These are phyloP conservation scores for Chlamydomonas sp. DNA, from an alignment of 139 green algal genomes.

Conservation along the genomic window DNA sequence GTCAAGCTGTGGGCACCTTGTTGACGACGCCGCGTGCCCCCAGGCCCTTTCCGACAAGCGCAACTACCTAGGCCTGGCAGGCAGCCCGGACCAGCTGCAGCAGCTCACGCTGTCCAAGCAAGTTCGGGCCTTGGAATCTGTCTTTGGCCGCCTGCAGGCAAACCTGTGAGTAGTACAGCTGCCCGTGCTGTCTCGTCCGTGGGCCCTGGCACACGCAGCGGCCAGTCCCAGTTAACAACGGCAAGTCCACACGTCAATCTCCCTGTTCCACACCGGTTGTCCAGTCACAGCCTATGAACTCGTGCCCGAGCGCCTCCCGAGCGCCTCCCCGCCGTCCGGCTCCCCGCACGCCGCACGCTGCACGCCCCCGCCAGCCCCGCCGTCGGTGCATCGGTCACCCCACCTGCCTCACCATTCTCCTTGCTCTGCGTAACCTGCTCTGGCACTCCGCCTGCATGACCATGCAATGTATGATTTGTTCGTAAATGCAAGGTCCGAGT, in stretches of 20 bases:
- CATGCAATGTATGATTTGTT: neutral
- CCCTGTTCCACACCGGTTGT: neutral
- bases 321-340: no score
- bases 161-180: conserved; percentile 5
- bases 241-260: neutral
- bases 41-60: conserved; percentile 1
- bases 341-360: no score
- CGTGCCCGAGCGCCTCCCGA: no score
- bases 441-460: neutral
- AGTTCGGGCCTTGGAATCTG: conserved; percentile 1
- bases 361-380: no score
- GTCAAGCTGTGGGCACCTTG: neutral
- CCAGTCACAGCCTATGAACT: no score
- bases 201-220: no score
- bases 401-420: no score
- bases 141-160: conserved; percentile 10
- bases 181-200: neutral
- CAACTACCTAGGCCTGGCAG: conserved; percentile 1
- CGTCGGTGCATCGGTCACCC: no score
- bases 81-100: neutral
- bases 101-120: conserved; percentile 22
- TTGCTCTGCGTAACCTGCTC: no score
- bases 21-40: neutral
- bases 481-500: neutral
- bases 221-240: neutral